Evolutionary conservation across 2,329 filamentous ascomycete genomes (phyloP).

Genomic region (Coleophoma crateriformis): DNA sequence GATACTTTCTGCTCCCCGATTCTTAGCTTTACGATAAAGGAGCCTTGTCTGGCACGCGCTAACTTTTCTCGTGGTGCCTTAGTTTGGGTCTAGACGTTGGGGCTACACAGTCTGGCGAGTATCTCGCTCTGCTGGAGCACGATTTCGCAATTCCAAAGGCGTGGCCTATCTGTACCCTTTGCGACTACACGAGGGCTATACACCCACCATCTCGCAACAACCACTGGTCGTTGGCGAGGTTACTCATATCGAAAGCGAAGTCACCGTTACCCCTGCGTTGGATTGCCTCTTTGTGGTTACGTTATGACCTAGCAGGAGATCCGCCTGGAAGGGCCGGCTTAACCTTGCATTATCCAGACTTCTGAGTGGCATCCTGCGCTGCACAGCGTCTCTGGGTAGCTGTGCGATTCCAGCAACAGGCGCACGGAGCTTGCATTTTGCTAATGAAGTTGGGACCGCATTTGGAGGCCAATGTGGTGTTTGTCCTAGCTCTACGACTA

Average conservation of each 20-base stretch:
- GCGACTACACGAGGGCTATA: not conserved
- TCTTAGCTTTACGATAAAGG: not conserved
- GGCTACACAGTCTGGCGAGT: not conserved
- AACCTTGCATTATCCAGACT: too few species aligned
- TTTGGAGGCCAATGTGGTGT: too few species aligned
- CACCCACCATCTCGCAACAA: not conserved
- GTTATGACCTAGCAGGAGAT: not conserved
- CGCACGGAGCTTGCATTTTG: too few species aligned
- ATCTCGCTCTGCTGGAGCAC: not conserved
- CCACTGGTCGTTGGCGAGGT: not conserved
- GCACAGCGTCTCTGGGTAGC: too few species aligned
- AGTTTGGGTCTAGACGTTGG: not conserved
- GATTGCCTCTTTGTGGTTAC: conserved; percentile 1
- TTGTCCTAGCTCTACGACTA: too few species aligned
- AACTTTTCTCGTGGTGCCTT: too few species aligned
- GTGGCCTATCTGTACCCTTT: not conserved
- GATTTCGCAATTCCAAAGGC: not conserved
- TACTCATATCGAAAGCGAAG: not conserved
- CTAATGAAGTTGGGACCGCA: too few species aligned
- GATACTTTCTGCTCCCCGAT: not conserved
- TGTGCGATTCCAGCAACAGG: too few species aligned
- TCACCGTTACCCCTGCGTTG: not conserved
- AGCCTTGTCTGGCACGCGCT: too few species aligned
- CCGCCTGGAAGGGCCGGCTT: not conserved
- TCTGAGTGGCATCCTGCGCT: too few species aligned